phyloP scores from a whole-genome alignment of 164 flowering plant species.

The Litsea cubeba region DNA sequence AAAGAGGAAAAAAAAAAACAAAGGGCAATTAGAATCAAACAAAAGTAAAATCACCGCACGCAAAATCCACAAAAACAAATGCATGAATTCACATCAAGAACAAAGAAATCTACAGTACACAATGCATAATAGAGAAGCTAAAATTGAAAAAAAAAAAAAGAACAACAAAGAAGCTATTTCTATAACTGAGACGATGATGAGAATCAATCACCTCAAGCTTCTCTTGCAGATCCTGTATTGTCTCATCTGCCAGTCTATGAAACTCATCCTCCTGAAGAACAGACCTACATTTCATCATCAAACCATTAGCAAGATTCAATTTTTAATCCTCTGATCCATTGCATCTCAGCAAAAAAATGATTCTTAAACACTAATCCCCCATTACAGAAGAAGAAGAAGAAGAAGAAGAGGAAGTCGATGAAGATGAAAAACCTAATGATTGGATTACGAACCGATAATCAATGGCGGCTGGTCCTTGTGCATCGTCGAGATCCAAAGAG shows the following conservation, averaged over 20 bases:
- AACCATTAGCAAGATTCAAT: background rate
- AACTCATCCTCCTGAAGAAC: conserved; percentile 75
- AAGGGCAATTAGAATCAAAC: background rate
- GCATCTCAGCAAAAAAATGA: background rate
- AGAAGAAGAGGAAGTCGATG: too few species aligned
- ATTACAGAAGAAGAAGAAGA: too few species aligned
- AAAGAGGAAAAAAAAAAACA: background rate
- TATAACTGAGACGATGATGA: background rate
- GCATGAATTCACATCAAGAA: background rate
- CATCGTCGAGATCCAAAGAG: conserved; percentile 5
- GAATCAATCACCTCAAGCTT: conserved; percentile 63
- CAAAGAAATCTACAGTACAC: background rate
- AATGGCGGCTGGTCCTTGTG: conserved; percentile 12
- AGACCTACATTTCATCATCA: conserved; percentile 37
- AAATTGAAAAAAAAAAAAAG: too few species aligned
- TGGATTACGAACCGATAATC: conserved; percentile 16
- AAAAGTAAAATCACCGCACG: too few species aligned
- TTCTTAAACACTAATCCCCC: too few species aligned
- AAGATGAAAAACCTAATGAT: too few species aligned
- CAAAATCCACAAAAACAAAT: too few species aligned
- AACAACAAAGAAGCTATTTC: too few species aligned
- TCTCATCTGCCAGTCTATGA: conserved; percentile 69
- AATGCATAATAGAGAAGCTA: too few species aligned
- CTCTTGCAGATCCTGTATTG: conserved; percentile 69
- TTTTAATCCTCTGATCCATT: too few species aligned